Evolutionary conservation across 176 grass and related monocot genomes (phyloP).

Genomic region (Oryza punctata): DNA sequence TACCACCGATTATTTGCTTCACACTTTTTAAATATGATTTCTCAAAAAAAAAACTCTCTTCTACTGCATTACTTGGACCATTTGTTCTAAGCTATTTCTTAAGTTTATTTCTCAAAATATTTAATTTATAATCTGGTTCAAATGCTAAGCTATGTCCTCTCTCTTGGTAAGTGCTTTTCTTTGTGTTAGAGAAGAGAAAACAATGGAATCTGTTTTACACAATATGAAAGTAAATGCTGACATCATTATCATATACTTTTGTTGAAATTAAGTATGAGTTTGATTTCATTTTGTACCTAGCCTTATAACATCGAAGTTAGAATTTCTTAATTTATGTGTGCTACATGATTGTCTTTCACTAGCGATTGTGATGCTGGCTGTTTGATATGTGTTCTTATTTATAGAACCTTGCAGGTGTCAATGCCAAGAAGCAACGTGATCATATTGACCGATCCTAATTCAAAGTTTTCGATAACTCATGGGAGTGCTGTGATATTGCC

Average conservation of each 20-base stretch:
- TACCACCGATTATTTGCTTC: too few species aligned
- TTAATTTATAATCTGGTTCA: too few species aligned
- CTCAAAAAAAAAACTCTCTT: too few species aligned
- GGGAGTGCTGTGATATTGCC: conserved; percentile 53
- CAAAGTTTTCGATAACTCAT: conserved; percentile 58
- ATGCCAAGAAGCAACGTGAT: conserved; percentile 84
- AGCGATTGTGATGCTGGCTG: background rate
- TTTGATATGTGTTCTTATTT: conserved; percentile 74
- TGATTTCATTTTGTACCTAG: background rate
- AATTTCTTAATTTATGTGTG: conserved; percentile 8
- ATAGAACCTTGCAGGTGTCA: conserved; percentile 84
- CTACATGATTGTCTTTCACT: conserved; percentile 12
- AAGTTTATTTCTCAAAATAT: too few species aligned
- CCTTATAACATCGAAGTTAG: conserved; percentile 1
- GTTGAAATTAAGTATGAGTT: background rate
- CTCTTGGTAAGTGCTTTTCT: background rate
- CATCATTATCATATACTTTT: background rate
- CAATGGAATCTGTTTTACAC: background rate
- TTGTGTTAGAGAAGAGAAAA: background rate
- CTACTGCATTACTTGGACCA: too few species aligned
- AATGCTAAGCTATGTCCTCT: background rate
- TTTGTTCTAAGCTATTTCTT: too few species aligned
- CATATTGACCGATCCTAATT: conserved; percentile 81
- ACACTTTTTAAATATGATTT: too few species aligned
- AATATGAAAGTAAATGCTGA: background rate